Evolutionary conservation across 2,329 filamentous ascomycete genomes (phyloP), one percentile per base, ranked within the genome.

Genomic region (Fusarium cicatricum): DNA sequence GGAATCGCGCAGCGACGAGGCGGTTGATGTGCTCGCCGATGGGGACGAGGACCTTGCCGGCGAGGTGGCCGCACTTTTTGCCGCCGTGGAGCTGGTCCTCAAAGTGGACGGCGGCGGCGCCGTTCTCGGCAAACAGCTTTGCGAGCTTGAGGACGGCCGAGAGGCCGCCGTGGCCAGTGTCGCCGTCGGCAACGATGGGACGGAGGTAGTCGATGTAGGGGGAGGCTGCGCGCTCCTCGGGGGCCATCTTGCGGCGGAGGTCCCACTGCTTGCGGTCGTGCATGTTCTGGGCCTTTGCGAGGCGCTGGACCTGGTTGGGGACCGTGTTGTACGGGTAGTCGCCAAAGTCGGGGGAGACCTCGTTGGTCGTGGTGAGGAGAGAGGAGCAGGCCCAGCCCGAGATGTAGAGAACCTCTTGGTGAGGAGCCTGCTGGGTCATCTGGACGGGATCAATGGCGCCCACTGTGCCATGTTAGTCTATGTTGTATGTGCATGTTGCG

Each of bases 241-340:
- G 66, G 0, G 82, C 88, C 82, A 98, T 79, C 74, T 91, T 91
- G 64, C 92, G 85, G 55, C 95, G 84, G 19, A 85, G 79, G 73
- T 97, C 92, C 88, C 91, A 98, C 71, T 97, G 91, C 76, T 96
- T 97, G 65, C 95, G 89, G 75, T 99, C 95, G 74, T 99, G 95
- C 81, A 98, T 88, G 64, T 92, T 92, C 76, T 99, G 95, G 4
- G 95, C 95, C 78, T 98, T 98, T 79, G 96, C 92, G 45, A 99
- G 80, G 62, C 95, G 87, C 79, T 99, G 92, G 4, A 99, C 95
- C 75, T 98, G 95, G 77, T 98, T 98, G 9, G 95, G 95, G 5
- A 99, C 95, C 0, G 95, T 99, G 73, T 98, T 98, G 80, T 99
- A 99, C 0, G 95, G 95, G 74, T 99, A 99, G 77, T 99, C 95